These are phyloP conservation scores for Cucurbita pepo DNA, from an alignment of 306 rosid species.

Conservation along the genomic window DNA sequence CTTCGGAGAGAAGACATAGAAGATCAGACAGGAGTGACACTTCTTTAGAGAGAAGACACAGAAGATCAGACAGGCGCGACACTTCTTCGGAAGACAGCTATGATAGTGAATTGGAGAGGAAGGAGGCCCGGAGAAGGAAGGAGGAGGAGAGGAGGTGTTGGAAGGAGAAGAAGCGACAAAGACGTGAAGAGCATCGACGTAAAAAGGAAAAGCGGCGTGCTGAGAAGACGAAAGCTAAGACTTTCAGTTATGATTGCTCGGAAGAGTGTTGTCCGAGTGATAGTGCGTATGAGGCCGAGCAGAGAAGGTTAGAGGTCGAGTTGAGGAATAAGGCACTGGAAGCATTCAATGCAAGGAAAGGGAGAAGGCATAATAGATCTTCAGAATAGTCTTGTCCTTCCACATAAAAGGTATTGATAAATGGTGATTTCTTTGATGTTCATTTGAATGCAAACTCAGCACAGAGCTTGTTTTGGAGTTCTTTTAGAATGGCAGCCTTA, in stretches of 20 bases:
- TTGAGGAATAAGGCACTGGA: conserved; percentile 90
- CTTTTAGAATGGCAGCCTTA: background rate
- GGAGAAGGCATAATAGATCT: conserved; percentile 1
- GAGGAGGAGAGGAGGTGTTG: conserved; percentile 70
- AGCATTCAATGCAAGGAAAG: conserved; percentile 48
- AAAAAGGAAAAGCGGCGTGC: conserved; percentile 63
- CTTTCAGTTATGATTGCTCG: conserved; percentile 27
- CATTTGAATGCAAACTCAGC: background rate
- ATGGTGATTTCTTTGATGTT: background rate
- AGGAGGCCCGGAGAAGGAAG: conserved; percentile 65
- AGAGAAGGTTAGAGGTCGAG: conserved; percentile 74
- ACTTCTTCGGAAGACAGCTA: conserved; percentile 41
- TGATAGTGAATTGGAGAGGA: conserved; percentile 62
- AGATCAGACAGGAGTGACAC: too few relatives aligned
- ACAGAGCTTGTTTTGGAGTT: background rate
- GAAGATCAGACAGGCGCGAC: conserved; percentile 52
- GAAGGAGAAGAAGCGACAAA: conserved; percentile 76
- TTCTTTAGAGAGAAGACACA: conserved; percentile 67
- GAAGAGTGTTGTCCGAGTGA: conserved; percentile 37
- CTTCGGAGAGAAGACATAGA: conserved; percentile 63
- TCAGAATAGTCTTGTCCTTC: conserved; percentile 14
- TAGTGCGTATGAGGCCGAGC: conserved; percentile 39
- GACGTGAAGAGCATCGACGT: conserved; percentile 61
- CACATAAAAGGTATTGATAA: background rate
- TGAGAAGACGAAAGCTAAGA: conserved; percentile 63